Evolutionary conservation across 1,284 basidiomycete species (phyloP).

Genomic region (Boletus semigastroideus): DNA sequence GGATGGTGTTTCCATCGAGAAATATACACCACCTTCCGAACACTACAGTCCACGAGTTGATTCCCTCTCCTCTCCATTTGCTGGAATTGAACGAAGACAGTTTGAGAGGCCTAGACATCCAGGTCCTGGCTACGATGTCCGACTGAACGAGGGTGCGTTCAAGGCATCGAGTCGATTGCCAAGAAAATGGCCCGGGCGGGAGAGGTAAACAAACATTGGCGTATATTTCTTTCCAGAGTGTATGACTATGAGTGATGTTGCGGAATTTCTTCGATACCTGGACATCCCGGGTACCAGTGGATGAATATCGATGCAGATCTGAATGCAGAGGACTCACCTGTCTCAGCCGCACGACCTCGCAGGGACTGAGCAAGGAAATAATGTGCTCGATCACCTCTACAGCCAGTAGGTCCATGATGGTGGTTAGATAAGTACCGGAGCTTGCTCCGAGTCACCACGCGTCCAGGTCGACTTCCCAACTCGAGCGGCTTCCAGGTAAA

Average conservation of each 20-base stretch:
- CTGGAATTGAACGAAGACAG: not conserved
- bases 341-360: not conserved
- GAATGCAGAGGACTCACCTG: not conserved
- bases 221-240: not conserved
- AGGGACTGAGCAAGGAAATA: not conserved
- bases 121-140: not conserved
- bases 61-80: not conserved
- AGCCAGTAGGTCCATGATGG: not conserved
- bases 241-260: not conserved
- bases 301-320: not conserved
- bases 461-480: not conserved
- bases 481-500: constrained; percentile 6
- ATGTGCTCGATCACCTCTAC: not conserved
- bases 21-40: not conserved
- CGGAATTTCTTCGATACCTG: not conserved
- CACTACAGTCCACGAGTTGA: not conserved
- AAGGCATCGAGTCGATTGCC: not conserved
- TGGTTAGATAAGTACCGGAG: too few species aligned
- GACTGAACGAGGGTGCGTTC: not conserved
- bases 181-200: not conserved
- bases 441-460: too few species aligned
- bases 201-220: not conserved
- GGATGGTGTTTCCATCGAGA: not conserved
- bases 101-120: not conserved
- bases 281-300: too few species aligned